These are phyloP conservation scores for Neonectria magnoliae DNA, from an alignment of 2,329 filamentous ascomycete genomes.

Conservation along the genomic window DNA sequence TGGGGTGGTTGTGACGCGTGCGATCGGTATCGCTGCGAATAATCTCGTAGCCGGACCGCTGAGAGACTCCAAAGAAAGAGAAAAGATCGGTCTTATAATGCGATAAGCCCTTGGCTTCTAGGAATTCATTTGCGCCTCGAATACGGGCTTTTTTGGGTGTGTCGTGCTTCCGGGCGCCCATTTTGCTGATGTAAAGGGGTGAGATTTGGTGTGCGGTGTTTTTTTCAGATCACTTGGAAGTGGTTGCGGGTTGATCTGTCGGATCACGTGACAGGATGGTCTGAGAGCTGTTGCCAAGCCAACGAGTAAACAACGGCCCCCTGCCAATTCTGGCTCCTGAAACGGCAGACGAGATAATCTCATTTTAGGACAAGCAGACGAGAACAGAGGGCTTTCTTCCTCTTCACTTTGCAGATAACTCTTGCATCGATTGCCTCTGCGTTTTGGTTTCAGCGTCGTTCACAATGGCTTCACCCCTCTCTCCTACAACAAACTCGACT, in stretches of 20 bases:
- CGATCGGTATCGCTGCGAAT: no score
- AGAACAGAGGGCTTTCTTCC: conserved; percentile 14
- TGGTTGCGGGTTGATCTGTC: conserved; percentile 2
- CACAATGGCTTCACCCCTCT: conserved; percentile 43
- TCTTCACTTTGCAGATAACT: conserved; percentile 16
- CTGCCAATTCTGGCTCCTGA: conserved; percentile 23
- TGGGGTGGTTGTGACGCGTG: no score
- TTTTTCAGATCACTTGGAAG: no score
- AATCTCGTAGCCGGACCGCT: no score
- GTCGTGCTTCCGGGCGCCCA: no score
- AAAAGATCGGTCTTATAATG: no score
- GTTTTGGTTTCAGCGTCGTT: conserved; percentile 32
- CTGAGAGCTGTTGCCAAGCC: conserved; percentile 30
- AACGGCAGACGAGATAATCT: conserved; percentile 21
- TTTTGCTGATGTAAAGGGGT: no score
- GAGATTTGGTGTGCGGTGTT: no score
- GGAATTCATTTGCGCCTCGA: no score
- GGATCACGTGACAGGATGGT: conserved; percentile 21
- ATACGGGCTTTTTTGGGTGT: no score
- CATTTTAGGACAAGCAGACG: conserved; percentile 28
- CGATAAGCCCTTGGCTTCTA: no score
- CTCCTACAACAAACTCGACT: conserved; percentile 37
- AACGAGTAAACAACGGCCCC: conserved; percentile 31
- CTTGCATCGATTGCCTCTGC: conserved; percentile 21
- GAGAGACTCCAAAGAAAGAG: no score